Evolutionary conservation across 1,284 basidiomycete species (phyloP).

Genomic region (Trichosporon sp.): DNA sequence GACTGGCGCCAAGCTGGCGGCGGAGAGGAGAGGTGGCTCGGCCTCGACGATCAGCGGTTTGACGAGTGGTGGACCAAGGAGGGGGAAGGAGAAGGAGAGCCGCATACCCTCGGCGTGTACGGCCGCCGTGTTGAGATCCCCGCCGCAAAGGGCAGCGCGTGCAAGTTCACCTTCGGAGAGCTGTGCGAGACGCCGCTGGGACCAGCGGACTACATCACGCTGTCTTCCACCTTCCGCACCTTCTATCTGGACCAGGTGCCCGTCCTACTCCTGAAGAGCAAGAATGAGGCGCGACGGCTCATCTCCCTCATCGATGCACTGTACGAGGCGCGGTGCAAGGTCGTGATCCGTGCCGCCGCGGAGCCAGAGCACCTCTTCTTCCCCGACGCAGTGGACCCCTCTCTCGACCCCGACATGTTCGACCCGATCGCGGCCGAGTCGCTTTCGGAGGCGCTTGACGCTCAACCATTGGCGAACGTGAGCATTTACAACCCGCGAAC

Average conservation of each 20-base stretch:
- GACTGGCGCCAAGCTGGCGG: slow-evolving; percentile 55
- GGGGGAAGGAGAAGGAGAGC: slow-evolving; percentile 24
- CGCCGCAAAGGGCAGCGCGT: slow-evolving; percentile 58
- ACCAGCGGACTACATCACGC: slow-evolving; percentile 69
- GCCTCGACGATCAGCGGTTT: slow-evolving; percentile 43
- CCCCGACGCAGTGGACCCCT: slow-evolving; percentile 59
- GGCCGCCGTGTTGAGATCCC: slow-evolving; percentile 63
- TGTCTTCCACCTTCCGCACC: slow-evolving; percentile 65
- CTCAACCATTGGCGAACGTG: slow-evolving; percentile 66
- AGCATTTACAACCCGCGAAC: slow-evolving; percentile 61
- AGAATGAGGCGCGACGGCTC: slow-evolving; percentile 71
- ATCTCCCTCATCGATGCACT: slow-evolving; percentile 73
- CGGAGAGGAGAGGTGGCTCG: slow-evolving; percentile 36
- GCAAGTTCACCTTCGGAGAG: slow-evolving; percentile 65
- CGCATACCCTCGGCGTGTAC: slow-evolving; percentile 57
- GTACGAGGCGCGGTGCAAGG: slow-evolving; percentile 58
- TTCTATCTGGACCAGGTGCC: slow-evolving; percentile 67
- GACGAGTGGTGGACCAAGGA: slow-evolving; percentile 46
- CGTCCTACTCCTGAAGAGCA: slow-evolving; percentile 61
- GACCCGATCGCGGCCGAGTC: slow-evolving; percentile 65
- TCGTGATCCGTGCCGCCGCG: slow-evolving; percentile 59
- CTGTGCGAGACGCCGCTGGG: slow-evolving; percentile 69
- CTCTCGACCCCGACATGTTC: slow-evolving; percentile 34
- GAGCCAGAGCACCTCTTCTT: slow-evolving; percentile 65
- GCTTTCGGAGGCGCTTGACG: slow-evolving; percentile 63